phyloP scores from a whole-genome alignment of 805 yeast genomes.

The Saccharomyces paradoxus region DNA sequence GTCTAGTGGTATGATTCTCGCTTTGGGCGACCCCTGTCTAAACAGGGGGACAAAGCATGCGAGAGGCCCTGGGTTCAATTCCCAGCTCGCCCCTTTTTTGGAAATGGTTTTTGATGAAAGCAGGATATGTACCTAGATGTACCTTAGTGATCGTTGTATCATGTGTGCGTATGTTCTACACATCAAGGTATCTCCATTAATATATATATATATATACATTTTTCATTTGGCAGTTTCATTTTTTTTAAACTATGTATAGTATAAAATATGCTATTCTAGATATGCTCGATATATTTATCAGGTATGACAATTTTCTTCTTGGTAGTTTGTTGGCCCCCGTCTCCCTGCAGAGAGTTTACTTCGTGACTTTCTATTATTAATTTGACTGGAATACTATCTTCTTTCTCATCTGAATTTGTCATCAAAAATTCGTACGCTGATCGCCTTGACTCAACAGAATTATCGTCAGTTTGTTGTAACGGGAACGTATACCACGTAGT shows the following conservation, averaged over 20 bases:
- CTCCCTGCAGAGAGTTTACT: neutral
- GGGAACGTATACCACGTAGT: neutral
- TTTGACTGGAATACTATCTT: neutral
- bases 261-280: neutral
- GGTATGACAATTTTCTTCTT: neutral
- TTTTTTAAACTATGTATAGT: neutral
- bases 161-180: neutral
- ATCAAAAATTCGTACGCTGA: neutral
- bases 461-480: neutral
- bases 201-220: neutral
- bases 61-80: conserved; percentile 60
- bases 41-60: conserved; percentile 28
- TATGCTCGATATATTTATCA: neutral
- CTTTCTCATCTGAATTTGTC: neutral
- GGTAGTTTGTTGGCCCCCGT: neutral
- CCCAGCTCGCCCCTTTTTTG: conserved; percentile 39
- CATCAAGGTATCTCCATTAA: neutral
- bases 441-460: neutral
- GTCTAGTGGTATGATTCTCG: neutral
- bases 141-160: neutral
- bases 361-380: neutral
- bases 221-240: neutral
- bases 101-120: no score
- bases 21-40: neutral
- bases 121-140: no score